These are phyloP conservation scores for Penicillium sp. DNA, from an alignment of 2,329 filamentous ascomycete genomes.

Conservation along the genomic window DNA sequence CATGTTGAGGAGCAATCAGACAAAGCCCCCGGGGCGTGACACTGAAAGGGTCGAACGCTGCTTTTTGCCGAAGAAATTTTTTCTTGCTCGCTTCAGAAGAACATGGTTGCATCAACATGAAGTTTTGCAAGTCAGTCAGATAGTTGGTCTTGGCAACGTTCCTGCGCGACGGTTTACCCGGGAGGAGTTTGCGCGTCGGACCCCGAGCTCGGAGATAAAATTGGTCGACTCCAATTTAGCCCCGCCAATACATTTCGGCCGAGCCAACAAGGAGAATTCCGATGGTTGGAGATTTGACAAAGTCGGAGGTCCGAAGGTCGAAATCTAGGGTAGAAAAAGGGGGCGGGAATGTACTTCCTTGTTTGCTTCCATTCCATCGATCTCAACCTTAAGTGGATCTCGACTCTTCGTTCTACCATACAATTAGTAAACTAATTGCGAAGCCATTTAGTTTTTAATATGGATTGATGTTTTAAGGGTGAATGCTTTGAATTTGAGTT, in stretches of 20 bases:
- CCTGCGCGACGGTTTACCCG: background rate
- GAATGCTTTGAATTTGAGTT: background rate
- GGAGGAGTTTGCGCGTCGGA: background rate
- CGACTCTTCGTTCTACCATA: background rate
- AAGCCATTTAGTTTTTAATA: background rate
- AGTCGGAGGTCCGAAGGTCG: background rate
- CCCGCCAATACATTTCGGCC: background rate
- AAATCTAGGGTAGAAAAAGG: background rate
- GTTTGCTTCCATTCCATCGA: background rate
- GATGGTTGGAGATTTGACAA: background rate
- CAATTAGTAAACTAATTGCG: too few species aligned
- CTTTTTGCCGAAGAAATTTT: background rate
- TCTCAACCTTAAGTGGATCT: background rate
- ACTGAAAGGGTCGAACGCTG: background rate
- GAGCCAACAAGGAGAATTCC: background rate
- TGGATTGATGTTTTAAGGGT: background rate
- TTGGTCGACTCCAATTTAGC: background rate
- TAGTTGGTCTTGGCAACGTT: background rate
- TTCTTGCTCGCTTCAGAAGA: background rate
- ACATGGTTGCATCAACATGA: background rate
- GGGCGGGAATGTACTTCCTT: background rate
- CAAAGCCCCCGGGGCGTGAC: background rate
- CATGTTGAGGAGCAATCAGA: background rate
- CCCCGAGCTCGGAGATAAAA: conserved; percentile 1
- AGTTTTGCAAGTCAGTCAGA: background rate